Evolutionary conservation across 164 flowering plant genomes (phyloP).

Genomic region (Stephania japonica): DNA sequence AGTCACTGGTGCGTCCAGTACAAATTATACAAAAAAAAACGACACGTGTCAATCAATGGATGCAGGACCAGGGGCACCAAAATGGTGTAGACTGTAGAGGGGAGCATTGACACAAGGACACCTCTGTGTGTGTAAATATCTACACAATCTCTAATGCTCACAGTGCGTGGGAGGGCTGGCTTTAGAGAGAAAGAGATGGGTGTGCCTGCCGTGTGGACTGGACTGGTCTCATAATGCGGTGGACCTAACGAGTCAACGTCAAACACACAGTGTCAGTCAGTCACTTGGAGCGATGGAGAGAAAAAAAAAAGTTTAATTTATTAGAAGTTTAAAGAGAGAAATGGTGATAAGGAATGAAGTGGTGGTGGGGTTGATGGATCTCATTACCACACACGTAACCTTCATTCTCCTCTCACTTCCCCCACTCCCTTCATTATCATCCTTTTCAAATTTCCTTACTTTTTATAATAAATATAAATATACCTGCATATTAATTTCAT

Average conservation of each 20-base stretch:
- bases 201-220: background rate
- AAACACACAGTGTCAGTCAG: background rate
- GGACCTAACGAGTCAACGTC: background rate
- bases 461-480: too few species aligned
- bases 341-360: constrained; percentile 8
- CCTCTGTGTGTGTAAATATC: background rate
- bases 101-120: background rate
- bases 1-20: background rate
- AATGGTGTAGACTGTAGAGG: background rate
- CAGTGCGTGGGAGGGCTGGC: background rate
- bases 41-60: background rate
- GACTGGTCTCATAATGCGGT: background rate
- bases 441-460: background rate
- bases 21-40: too few species aligned
- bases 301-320: background rate
- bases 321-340: background rate
- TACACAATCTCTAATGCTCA: background rate
- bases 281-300: too few species aligned
- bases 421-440: background rate
- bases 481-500: too few species aligned
- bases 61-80: background rate
- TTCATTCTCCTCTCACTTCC: background rate
- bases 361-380: background rate
- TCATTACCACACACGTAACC: constrained; percentile 17
- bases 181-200: background rate